Evolutionary conservation across 1,139 yeast species (phyloP).

Genomic region (Pichia sp.): DNA sequence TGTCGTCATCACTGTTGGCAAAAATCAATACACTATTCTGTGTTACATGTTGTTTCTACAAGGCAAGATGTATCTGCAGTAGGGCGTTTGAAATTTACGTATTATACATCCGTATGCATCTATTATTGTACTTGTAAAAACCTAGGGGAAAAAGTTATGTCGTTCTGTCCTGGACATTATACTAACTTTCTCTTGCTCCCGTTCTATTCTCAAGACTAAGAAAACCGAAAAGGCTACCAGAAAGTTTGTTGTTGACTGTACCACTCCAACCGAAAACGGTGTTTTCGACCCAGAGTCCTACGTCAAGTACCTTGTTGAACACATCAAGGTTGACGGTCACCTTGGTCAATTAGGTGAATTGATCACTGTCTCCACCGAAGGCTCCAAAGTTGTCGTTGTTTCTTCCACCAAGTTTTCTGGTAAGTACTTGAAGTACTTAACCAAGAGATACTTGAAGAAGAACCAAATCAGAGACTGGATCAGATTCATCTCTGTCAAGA

Average conservation of each 20-base stretch:
- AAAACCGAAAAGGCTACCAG: constrained; percentile 53
- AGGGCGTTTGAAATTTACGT: constrained; percentile 14
- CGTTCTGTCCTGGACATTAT: background rate
- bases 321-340: constrained; percentile 97
- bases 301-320: constrained; percentile 97
- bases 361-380: constrained; percentile 83
- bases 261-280: constrained; percentile 97
- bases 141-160: background rate
- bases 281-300: constrained; percentile 96
- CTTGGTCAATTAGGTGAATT: constrained; percentile 97
- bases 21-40: constrained; percentile 16
- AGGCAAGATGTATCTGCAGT: constrained; percentile 16
- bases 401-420: constrained; percentile 97
- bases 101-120: constrained; percentile 7
- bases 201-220: constrained; percentile 30
- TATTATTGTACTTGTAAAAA: constrained; percentile 3
- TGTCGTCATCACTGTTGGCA: background rate
- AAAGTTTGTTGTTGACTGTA: constrained; percentile 94
- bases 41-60: background rate
- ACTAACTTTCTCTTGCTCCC: background rate
- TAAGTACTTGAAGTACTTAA: constrained; percentile 98
- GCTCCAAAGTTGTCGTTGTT: constrained; percentile 78
- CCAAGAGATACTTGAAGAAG: constrained; percentile 99
- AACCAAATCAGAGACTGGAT: constrained; percentile 99
- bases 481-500: constrained; percentile 96